These are phyloP conservation scores for Sporobolomyces pararoseus DNA, from an alignment of 768 basidiomycete genomes.

Conservation along the genomic window DNA sequence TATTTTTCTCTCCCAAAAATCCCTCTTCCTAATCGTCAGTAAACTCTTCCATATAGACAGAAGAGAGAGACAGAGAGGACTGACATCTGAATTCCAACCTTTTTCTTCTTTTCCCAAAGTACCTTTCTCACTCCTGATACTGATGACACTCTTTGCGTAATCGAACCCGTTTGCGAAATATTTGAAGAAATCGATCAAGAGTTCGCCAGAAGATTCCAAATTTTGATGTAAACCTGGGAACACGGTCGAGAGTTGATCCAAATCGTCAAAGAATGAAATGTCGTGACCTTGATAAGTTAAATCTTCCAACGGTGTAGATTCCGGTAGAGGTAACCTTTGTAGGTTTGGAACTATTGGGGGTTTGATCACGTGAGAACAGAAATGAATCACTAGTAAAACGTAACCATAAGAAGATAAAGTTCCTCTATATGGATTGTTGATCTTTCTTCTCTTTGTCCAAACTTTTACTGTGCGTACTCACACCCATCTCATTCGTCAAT, in stretches of 20 bases:
- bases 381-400: slow-evolving; percentile 95
- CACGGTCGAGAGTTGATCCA: slow-evolving; percentile 80
- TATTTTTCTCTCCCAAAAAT: neutral
- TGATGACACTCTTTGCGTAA: slow-evolving; percentile 86
- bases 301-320: slow-evolving; percentile 60
- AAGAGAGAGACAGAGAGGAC: slow-evolving; percentile 40
- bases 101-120: slow-evolving; percentile 83
- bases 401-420: slow-evolving; percentile 96
- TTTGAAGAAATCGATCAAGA: slow-evolving; percentile 97
- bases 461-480: slow-evolving; percentile 71
- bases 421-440: slow-evolving; percentile 96
- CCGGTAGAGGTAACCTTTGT: slow-evolving; percentile 42
- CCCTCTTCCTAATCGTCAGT: slow-evolving; percentile 18
- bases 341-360: slow-evolving; percentile 78
- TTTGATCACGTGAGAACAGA: slow-evolving; percentile 94
- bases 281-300: slow-evolving; percentile 62
- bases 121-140: slow-evolving; percentile 69
- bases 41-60: neutral
- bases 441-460: slow-evolving; percentile 97
- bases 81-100: slow-evolving; percentile 89
- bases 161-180: slow-evolving; percentile 90
- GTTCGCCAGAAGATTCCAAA: slow-evolving; percentile 82
- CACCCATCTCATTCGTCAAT: neutral
- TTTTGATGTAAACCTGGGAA: slow-evolving; percentile 98
- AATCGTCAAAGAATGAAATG: slow-evolving; percentile 91